Base-by-base conservation (phyloP, 83 land plant species). In the Larix sibirica region DNA sequence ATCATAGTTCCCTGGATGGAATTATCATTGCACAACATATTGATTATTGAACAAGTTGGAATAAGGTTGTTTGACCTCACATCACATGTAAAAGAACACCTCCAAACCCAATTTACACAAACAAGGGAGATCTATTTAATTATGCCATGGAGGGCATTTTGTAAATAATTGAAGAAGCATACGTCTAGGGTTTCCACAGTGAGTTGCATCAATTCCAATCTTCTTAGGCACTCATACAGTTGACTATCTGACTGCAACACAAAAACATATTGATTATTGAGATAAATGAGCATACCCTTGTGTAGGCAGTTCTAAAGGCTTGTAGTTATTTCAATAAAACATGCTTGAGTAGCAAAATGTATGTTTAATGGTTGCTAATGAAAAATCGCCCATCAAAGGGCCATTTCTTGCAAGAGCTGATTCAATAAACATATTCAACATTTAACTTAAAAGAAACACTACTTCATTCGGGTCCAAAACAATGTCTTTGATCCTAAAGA, bases 121-220 rank as follows among this genome's bases (percentile, higher is more conserved):
- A 33, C 36, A 33, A 33, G 36, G 36, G 36, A 33, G 36, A 28
- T 33, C 36, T 33, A 33, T 33, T 33, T 33, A 33, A 33, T 33
- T 33, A 1, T 33, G 36, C 36, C 36, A 2, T 1, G 36, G 36
- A 33, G 36, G 36, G 36, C 36, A 33, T 33, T 33, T 33, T 33
- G 36, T 2, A 33, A 33, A 42, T 42, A 7, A 42, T 7, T 42
- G 47, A 42, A 36, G 1, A 33, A 10, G 21, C 78, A 4, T 28
- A 89, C 96, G 90, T 94, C 86, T 18, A 94, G 60, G 47, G 66
- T 87, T 26, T 89, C 95, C 10, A 92, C 89, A 16, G 94, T 79
- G 50, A 94, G 83, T 67, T 80, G 81, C 96, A 94, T 90, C 80
- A 90, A 64, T 77, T 89, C 88, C 82, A 92, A 90, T 80, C 86